A percentile compares a stretch with the other conserved stretches of the same genome.
phyloP scores from a whole-genome alignment of 495 filamentous ascomycete species.

The Podospora pseudoanserina region DNA sequence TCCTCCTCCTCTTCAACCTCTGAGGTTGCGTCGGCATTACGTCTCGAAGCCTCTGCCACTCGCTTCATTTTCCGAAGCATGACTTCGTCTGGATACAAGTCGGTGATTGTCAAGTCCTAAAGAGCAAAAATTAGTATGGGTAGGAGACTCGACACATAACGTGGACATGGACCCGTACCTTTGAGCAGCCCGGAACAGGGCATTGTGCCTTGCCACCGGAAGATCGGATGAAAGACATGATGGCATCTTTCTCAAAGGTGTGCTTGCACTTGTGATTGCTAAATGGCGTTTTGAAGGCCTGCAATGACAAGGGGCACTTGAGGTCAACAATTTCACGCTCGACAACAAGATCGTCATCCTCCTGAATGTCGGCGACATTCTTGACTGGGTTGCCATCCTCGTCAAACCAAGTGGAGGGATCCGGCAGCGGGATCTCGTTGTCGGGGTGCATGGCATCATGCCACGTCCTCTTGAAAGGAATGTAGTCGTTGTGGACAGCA shows the following conservation, averaged over 20 bases:
- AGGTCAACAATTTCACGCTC: constrained; percentile 64
- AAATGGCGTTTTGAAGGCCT: constrained; percentile 65
- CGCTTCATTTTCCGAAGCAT: constrained; percentile 43
- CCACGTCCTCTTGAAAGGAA: constrained; percentile 69
- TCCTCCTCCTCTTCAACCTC: constrained; percentile 25
- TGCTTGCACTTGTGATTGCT: constrained; percentile 79
- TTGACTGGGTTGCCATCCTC: constrained; percentile 44
- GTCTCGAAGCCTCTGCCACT: constrained; percentile 29
- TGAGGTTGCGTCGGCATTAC: constrained; percentile 27
- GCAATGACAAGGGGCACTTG: constrained; percentile 78
- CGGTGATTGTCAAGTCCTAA: constrained; percentile 35
- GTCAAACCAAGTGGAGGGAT: constrained; percentile 70
- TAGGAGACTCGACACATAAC: neutral
- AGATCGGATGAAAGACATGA: constrained; percentile 57
- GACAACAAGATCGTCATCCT: constrained; percentile 69
- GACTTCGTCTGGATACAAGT: constrained; percentile 42
- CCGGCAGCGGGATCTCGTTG: constrained; percentile 61
- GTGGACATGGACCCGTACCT: constrained; percentile 29
- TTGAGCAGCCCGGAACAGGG: constrained; percentile 37
- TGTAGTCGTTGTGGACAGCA: constrained; percentile 72
- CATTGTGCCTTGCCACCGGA: constrained; percentile 33
- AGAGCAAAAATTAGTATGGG: neutral
- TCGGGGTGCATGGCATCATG: constrained; percentile 70
- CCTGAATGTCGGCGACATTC: constrained; percentile 32
- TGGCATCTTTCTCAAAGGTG: constrained; percentile 73